Conservation (phyloP, 345 rosid genomes). For the Stellera chamaejasme region DNA sequence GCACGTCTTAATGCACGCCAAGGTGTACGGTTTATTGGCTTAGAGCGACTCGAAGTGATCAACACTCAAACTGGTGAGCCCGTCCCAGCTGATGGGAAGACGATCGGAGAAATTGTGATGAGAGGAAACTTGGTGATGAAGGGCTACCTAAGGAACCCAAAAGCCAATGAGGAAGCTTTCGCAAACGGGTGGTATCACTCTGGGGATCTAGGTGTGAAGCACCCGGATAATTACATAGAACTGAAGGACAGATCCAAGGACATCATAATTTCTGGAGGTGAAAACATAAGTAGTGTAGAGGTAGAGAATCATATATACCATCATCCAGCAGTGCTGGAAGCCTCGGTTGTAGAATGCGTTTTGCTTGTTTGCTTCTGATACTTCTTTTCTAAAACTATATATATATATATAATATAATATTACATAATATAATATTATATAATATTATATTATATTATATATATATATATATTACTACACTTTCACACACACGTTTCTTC, state of each 20-base stretch:
- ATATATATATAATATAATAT: too few species aligned
- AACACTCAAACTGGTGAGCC: conserved; percentile 48
- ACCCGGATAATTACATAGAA: conserved; percentile 72
- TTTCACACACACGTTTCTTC: too few species aligned
- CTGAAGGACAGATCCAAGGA: conserved; percentile 82
- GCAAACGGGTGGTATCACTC: conserved; percentile 82
- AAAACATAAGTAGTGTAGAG: conserved; percentile 82
- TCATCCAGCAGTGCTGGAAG: conserved; percentile 68
- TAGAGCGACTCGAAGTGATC: conserved; percentile 64
- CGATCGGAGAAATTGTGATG: conserved; percentile 72
- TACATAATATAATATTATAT: too few species aligned
- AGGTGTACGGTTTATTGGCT: conserved; percentile 53
- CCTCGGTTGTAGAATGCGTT: too few species aligned
- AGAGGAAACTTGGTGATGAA: conserved; percentile 76
- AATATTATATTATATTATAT: too few species aligned
- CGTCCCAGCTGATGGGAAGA: conserved; percentile 66
- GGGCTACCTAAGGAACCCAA: conserved; percentile 69
- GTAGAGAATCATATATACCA: conserved; percentile 51
- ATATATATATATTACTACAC: too few species aligned
- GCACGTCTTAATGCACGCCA: conserved; percentile 87
- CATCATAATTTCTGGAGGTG: conserved; percentile 78
- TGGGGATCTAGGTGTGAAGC: conserved; percentile 71
- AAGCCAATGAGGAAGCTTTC: conserved; percentile 61
- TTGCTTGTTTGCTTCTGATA: too few species aligned
- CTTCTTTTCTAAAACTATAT: too few species aligned